Conservation (phyloP, 2,329 filamentous ascomycete genomes). For the Amphichorda felina region DNA sequence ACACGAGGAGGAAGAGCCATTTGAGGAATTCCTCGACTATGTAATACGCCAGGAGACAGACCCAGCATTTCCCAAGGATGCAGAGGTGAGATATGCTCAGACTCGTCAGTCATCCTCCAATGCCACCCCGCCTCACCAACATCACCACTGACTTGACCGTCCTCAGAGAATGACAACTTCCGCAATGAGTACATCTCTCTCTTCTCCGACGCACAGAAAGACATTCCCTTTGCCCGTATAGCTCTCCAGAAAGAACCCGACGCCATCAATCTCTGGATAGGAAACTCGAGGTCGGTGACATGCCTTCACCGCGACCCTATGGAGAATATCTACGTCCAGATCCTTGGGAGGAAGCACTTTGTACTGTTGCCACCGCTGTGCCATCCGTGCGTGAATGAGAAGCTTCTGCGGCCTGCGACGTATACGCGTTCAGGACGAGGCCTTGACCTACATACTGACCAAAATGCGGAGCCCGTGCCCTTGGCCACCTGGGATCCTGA, state of each 20-base stretch:
- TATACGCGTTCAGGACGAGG: conserved; percentile 33
- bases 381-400: conserved; percentile 58
- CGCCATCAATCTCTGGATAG: conserved; percentile 76
- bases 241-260: conserved; percentile 56
- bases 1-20: conserved; percentile 52
- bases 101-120: conserved; percentile 41
- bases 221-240: conserved; percentile 62
- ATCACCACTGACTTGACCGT: background rate
- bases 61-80: conserved; percentile 10
- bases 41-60: conserved; percentile 45
- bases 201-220: conserved; percentile 47
- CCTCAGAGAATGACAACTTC: conserved; percentile 67
- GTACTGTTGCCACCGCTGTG: conserved; percentile 61
- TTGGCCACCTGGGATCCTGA: conserved; percentile 71
- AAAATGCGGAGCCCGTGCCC: conserved; percentile 34
- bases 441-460: conserved; percentile 22
- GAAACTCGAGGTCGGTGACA: conserved; percentile 57
- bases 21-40: conserved; percentile 49
- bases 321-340: conserved; percentile 74
- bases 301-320: conserved; percentile 75
- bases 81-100: conserved; percentile 59
- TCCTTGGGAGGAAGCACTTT: conserved; percentile 64
- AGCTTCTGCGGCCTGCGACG: conserved; percentile 39
- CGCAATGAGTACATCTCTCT: conserved; percentile 58
- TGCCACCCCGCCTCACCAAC: background rate